Percentiles rank a stretch among this genome's conserved stretches.
Conservation (phyloP, 2,329 filamentous ascomycete species). For the Nemania sp. region DNA sequence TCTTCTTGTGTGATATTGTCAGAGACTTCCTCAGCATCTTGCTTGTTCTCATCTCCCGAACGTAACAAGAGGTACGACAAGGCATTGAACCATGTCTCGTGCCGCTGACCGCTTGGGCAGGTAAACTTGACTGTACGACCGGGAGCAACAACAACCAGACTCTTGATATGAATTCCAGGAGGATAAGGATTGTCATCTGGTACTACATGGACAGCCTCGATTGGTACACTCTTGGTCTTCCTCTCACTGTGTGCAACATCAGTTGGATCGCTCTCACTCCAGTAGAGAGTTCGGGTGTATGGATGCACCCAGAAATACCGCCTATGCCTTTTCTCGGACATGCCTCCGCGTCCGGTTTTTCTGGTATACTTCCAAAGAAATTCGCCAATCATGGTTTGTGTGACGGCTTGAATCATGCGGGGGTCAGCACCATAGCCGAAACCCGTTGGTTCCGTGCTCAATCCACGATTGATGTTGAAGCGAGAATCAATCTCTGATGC, state of each 20-base stretch:
- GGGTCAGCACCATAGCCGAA: conserved; percentile 81
- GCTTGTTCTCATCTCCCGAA: conserved; percentile 66
- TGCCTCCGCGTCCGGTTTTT: conserved; percentile 84
- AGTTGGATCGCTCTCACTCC: conserved; percentile 89
- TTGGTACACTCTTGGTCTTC: conserved; percentile 84
- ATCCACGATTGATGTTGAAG: conserved; percentile 75
- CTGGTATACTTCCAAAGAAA: conserved; percentile 99
- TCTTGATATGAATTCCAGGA: conserved; percentile 92
- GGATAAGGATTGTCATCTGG: conserved; percentile 95
- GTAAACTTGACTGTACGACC: conserved; percentile 92
- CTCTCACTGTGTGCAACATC: conserved; percentile 76
- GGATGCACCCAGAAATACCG: conserved; percentile 99
- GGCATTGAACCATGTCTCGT: conserved; percentile 99
- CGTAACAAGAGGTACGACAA: conserved; percentile 89
- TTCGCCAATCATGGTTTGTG: conserved; percentile 99
- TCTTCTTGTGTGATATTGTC: conserved; percentile 65
- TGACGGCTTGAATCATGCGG: conserved; percentile 98
- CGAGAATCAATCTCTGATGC: conserved; percentile 89
- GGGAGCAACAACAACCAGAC: conserved; percentile 85
- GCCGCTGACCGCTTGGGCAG: conserved; percentile 87
- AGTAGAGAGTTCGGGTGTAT: conserved; percentile 94
- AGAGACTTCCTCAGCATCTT: conserved; percentile 63
- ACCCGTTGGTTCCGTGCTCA: conserved; percentile 58
- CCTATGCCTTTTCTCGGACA: conserved; percentile 87
- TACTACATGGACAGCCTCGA: conserved; percentile 90